These are phyloP conservation scores for Orbilia brochopaga DNA, from an alignment of 2,329 filamentous ascomycete genomes.

Conservation along the genomic window DNA sequence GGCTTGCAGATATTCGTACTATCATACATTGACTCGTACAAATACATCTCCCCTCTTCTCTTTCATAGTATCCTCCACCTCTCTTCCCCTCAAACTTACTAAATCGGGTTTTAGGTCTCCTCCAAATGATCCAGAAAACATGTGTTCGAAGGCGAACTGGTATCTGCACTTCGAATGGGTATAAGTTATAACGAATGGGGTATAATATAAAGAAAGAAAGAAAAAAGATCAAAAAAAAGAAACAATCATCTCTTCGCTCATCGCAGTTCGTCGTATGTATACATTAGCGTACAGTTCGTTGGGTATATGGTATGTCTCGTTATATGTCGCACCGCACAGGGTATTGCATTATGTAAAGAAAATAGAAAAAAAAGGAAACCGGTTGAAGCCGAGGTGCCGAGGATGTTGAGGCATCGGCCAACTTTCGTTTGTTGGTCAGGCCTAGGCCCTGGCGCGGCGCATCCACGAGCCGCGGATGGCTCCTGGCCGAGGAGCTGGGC, in stretches of 20 bases:
- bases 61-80: no score
- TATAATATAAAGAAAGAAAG: background rate
- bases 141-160: background rate
- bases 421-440: background rate
- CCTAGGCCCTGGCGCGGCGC: background rate
- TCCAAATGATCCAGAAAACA: background rate
- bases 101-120: no score
- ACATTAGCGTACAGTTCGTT: background rate
- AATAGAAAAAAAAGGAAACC: background rate
- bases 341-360: background rate
- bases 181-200: constrained; percentile 4
- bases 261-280: background rate
- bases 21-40: no score
- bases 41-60: no score
- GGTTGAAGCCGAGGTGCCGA: background rate
- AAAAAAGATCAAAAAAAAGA: background rate
- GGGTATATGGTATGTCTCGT: background rate
- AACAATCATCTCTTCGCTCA: background rate
- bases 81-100: no score
- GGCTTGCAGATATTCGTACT: no score
- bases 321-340: background rate
- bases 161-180: background rate
- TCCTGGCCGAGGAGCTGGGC: background rate
- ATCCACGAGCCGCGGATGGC: background rate
- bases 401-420: background rate